phyloP scores from a whole-genome alignment of 2,329 filamentous ascomycete genomes.

The Sarocladiaceae sp. region DNA sequence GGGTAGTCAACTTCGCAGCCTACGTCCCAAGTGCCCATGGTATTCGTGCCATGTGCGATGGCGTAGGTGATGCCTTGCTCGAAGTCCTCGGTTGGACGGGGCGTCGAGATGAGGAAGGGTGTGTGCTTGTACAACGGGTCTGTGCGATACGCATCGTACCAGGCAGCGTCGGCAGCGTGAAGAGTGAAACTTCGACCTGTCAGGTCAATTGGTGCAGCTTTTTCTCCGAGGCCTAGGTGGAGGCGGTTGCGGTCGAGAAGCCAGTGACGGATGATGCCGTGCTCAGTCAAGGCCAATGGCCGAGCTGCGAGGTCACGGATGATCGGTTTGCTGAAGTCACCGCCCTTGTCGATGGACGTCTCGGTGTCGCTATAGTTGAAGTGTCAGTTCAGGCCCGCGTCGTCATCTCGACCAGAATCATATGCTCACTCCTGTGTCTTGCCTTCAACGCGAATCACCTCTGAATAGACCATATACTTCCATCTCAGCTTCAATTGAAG shows the following conservation, averaged over 20 bases:
- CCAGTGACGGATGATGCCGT: slow-evolving; percentile 9
- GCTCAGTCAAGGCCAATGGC: slow-evolving; percentile 2
- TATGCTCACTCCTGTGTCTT: neutral
- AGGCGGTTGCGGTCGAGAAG: neutral
- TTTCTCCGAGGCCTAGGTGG: slow-evolving; percentile 2
- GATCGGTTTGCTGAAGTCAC: neutral
- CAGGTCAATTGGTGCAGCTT: slow-evolving; percentile 5
- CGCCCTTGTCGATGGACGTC: too few species aligned
- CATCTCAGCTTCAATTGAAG: neutral
- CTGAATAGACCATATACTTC: neutral
- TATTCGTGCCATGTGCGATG: slow-evolving; percentile 3
- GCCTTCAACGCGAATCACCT: neutral
- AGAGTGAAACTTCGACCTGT: neutral
- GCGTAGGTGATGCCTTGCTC: slow-evolving; percentile 6
- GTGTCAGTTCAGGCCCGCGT: neutral
- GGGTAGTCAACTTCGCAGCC: slow-evolving; percentile 1
- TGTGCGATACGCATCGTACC: slow-evolving; percentile 4
- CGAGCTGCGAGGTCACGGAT: slow-evolving; percentile 3
- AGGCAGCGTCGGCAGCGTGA: slow-evolving; percentile 4
- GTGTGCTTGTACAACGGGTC: slow-evolving; percentile 7
- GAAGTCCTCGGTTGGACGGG: neutral
- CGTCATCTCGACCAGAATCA: neutral
- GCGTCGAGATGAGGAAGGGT: slow-evolving; percentile 5
- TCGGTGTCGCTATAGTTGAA: neutral
- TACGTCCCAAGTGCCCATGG: slow-evolving; percentile 1